Percentiles rank a stretch among this genome's conserved stretches.
Conservation (phyloP, 306 rosid species). For the Vicia sativa region DNA sequence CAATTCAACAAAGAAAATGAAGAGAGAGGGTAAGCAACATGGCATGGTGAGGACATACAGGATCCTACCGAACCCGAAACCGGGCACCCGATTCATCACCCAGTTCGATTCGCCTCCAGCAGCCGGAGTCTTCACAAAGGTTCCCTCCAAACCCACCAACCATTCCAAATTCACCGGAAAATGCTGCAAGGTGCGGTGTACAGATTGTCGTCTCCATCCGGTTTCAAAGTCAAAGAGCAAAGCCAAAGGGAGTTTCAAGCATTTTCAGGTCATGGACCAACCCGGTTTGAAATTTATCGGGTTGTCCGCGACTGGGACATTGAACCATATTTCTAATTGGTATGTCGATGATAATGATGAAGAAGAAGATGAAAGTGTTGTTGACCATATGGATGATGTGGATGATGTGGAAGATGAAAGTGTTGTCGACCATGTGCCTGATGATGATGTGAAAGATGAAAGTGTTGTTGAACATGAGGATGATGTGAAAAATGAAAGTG, state of each 20-base stretch:
- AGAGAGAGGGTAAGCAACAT: slow-evolving; percentile 83
- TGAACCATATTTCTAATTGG: slow-evolving; percentile 40
- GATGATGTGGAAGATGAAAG: slow-evolving; percentile 29
- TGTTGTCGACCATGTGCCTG: slow-evolving; percentile 4
- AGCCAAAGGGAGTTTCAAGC: slow-evolving; percentile 61
- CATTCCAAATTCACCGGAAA: slow-evolving; percentile 85
- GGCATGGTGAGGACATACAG: slow-evolving; percentile 64
- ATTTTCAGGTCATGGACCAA: slow-evolving; percentile 33
- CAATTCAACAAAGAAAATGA: slow-evolving; percentile 54
- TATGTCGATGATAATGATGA: slow-evolving; percentile 21
- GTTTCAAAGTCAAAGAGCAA: slow-evolving; percentile 61
- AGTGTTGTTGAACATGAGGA: no score
- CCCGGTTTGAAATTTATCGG: slow-evolving; percentile 37
- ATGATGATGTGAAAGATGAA: slow-evolving; percentile 34
- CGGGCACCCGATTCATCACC: slow-evolving; percentile 42
- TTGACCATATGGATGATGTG: not conserved
- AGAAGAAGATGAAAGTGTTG: slow-evolving; percentile 26
- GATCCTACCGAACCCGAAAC: slow-evolving; percentile 63
- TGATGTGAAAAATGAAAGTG: not conserved
- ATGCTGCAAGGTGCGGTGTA: slow-evolving; percentile 51
- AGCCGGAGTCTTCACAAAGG: slow-evolving; percentile 61
- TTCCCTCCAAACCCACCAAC: slow-evolving; percentile 66
- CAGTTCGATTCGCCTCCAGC: slow-evolving; percentile 51
- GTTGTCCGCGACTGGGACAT: slow-evolving; percentile 45
- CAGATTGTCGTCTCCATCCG: slow-evolving; percentile 55